phyloP scores from a whole-genome alignment of 192 early-diverging fungal genomes.

The Coemansia sp. region DNA sequence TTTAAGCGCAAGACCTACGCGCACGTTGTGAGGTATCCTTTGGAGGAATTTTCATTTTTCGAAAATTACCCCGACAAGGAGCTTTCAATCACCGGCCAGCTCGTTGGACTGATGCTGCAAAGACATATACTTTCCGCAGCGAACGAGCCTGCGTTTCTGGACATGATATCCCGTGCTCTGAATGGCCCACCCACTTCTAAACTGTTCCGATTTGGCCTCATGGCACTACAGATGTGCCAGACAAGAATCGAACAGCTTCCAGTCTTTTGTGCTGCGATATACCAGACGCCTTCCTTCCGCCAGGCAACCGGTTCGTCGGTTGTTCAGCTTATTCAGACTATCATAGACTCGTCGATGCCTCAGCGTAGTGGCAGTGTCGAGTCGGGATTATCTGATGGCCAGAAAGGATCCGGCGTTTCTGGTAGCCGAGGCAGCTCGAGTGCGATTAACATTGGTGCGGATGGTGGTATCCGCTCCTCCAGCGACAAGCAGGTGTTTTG shows the following conservation, averaged over 20 bases:
- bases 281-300: conserved; percentile 81
- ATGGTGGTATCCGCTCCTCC: not conserved
- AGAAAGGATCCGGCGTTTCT: conserved; percentile 23
- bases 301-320: conserved; percentile 56
- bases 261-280: conserved; percentile 77
- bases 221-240: conserved; percentile 82
- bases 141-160: conserved; percentile 83
- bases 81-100: conserved; percentile 79
- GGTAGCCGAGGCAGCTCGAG: conserved; percentile 33
- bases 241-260: conserved; percentile 86
- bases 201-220: conserved; percentile 88
- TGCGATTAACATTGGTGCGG: not conserved
- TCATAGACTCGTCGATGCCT: conserved; percentile 28
- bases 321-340: conserved; percentile 40
- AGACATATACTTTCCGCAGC: conserved; percentile 79
- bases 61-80: conserved; percentile 92
- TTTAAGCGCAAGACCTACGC: no score
- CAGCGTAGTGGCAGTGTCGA: conserved; percentile 27
- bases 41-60: conserved; percentile 97
- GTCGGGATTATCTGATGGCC: conserved; percentile 16
- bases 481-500: conserved; percentile 17
- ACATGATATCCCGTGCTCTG: conserved; percentile 85
- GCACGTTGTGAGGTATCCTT: conserved; percentile 89
- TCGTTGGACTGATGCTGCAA: conserved; percentile 91
- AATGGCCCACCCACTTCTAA: conserved; percentile 75